phyloP scores from a whole-genome alignment of 805 yeast genomes.

The Saturnispora diversa region DNA sequence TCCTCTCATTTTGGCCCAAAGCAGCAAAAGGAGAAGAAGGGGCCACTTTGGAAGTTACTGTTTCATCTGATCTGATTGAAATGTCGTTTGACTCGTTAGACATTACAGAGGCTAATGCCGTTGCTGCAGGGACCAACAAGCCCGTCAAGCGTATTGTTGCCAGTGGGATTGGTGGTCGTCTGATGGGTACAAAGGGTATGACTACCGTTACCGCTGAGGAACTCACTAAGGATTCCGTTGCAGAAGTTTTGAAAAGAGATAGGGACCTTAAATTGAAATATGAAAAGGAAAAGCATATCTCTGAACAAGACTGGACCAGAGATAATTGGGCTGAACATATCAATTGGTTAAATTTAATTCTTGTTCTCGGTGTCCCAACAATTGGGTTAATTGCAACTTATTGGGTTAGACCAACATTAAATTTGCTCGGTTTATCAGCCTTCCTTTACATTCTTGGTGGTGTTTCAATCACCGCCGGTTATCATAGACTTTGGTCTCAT shows the following conservation, averaged over 20 bases:
- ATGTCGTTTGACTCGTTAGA: constrained; percentile 41
- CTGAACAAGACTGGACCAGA: constrained; percentile 72
- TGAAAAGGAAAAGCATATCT: constrained; percentile 46
- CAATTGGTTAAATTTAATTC: constrained; percentile 67
- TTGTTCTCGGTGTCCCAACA: constrained; percentile 55
- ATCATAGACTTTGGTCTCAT: constrained; percentile 75
- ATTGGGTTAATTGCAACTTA: constrained; percentile 42
- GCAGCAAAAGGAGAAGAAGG: no score
- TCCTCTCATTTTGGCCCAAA: not conserved
- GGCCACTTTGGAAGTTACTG: no score
- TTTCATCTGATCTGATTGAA: no score
- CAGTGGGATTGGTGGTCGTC: constrained; percentile 62
- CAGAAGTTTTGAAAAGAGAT: constrained; percentile 39
- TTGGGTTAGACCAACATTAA: constrained; percentile 40
- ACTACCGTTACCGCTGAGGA: constrained; percentile 61
- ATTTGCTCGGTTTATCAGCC: constrained; percentile 41
- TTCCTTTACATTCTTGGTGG: constrained; percentile 54
- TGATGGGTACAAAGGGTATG: constrained; percentile 77
- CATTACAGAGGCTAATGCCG: constrained; percentile 61
- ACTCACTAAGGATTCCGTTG: constrained; percentile 44
- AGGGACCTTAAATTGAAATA: constrained; percentile 36
- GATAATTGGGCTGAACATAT: constrained; percentile 66
- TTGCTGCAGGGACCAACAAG: constrained; percentile 77
- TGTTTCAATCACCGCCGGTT: constrained; percentile 75
- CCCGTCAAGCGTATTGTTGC: constrained; percentile 66